Conservation (phyloP, 2,329 filamentous ascomycete species). For the Fusarium fracticaudum region DNA sequence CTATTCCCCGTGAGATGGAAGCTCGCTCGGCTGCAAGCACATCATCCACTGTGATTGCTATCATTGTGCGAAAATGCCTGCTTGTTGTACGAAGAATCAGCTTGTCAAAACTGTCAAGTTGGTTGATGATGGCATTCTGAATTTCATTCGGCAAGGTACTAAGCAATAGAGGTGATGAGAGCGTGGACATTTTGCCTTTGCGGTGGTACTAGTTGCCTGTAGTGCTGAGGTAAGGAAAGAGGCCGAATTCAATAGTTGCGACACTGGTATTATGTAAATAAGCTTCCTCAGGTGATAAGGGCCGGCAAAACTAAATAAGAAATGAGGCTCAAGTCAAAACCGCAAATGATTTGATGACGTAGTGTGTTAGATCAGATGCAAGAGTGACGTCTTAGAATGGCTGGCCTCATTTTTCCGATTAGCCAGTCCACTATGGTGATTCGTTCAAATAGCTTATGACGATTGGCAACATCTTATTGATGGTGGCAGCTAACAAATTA, state of each 20-base stretch:
- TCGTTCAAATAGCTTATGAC: background rate
- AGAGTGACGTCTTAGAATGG: fast-evolving
- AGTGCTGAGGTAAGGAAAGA: background rate
- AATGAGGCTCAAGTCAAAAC: background rate
- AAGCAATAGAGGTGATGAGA: background rate
- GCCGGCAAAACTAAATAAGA: fast-evolving
- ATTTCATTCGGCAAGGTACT: background rate
- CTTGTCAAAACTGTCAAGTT: background rate
- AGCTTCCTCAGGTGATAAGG: background rate
- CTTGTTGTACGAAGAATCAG: background rate
- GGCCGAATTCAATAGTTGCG: background rate
- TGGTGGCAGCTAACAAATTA: background rate
- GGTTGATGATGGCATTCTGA: background rate
- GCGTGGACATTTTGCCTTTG: background rate
- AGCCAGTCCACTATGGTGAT: background rate
- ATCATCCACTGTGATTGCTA: background rate
- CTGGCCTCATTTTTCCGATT: background rate
- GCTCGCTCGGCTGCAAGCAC: background rate
- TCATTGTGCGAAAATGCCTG: background rate
- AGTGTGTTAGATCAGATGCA: background rate
- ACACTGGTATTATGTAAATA: background rate
- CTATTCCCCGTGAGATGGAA: background rate
- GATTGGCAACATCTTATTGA: background rate
- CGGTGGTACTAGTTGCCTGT: background rate
- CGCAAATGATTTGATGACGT: background rate